These are phyloP conservation scores for Tillandsia leiboldiana DNA, from an alignment of 176 grass and related monocot species.

Conservation along the genomic window DNA sequence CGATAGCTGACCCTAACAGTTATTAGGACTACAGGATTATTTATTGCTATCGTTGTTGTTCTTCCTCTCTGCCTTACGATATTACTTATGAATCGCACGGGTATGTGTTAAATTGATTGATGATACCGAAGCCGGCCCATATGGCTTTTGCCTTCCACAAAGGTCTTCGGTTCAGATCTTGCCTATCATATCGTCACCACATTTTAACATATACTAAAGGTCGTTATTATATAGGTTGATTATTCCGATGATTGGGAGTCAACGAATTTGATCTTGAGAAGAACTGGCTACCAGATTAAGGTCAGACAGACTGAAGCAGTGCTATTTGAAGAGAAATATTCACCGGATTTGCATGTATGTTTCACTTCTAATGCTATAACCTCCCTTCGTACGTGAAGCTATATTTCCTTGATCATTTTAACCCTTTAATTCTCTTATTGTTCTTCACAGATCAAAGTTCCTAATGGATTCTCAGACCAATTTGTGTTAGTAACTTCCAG, in stretches of 20 bases:
- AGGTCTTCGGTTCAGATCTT: background rate
- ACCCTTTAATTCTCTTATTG: constrained; percentile 17
- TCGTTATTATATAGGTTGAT: constrained; percentile 28
- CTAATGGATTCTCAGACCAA: constrained; percentile 57
- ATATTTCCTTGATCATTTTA: background rate
- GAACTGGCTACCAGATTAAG: constrained; percentile 50
- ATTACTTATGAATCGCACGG: no score
- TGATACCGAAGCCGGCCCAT: background rate
- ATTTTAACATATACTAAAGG: background rate
- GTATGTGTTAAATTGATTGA: no score
- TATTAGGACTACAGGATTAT: no score
- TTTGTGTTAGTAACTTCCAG: constrained; percentile 66
- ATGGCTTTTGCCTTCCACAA: background rate
- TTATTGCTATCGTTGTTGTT: no score
- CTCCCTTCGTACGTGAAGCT: background rate
- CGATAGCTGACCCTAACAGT: no score
- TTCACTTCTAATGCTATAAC: background rate
- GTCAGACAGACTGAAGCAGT: constrained; percentile 25
- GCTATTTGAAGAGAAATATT: constrained; percentile 75
- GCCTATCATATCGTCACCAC: background rate
- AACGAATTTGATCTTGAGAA: constrained; percentile 37
- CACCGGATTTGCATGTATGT: constrained; percentile 43
- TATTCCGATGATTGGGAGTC: constrained; percentile 51
- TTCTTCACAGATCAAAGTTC: constrained; percentile 69
- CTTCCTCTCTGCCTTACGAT: no score